Base-by-base conservation (phyloP, 768 basidiomycete species). In the Lentinula aciculospora region DNA sequence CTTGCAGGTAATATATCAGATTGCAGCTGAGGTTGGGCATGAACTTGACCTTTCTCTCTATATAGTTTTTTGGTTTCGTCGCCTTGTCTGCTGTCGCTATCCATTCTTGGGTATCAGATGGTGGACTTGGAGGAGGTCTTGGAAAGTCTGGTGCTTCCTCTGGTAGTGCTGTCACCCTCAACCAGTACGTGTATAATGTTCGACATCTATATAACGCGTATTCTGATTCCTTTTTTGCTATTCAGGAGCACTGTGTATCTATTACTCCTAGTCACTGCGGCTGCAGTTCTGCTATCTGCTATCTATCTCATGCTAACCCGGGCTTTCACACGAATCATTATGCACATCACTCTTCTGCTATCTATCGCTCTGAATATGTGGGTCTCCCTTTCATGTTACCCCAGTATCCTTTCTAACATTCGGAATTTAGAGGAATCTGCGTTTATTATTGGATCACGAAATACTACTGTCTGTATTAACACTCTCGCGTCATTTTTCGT, bases 111-210 rank as follows among this genome's bases (percentile, higher is more conserved):
- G 74, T 84, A 36, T 75, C 77, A 6, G 67, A 77, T 57, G 84
- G 82, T 32, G 91, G 91, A 0, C 73, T 88, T 3, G 86, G 87
- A 5, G 91, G 89, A 42, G 88, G 89, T 5, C 69, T 91, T 17
- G 89, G 83, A 15, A 77, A 77, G 58, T 64, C 60, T 57, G 65
- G 62, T 2, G 72, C 66, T 7, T 64, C 76, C 17, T 75, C 76
- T 3, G 89, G 89, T 8, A 80, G 74, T 4, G 60, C 72, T 19
- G 72, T 89, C 3, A 88, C 88, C 1, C 72, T 92, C 54, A 85
- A 93, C 71, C 74, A 77, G 86, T 85, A 59, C 51, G 80, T 72
- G 13, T 19, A 39, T 34, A 39, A 4, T 21, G 15, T 57, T 28
- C 34, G 12, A 29, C 40, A 32, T 51, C 36, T 12, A 4, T 2